Evolutionary conservation across 2,329 filamentous ascomycete genomes (phyloP), one percentile per base, ranked within the genome.

Genomic region (Alternaria infectoria): DNA sequence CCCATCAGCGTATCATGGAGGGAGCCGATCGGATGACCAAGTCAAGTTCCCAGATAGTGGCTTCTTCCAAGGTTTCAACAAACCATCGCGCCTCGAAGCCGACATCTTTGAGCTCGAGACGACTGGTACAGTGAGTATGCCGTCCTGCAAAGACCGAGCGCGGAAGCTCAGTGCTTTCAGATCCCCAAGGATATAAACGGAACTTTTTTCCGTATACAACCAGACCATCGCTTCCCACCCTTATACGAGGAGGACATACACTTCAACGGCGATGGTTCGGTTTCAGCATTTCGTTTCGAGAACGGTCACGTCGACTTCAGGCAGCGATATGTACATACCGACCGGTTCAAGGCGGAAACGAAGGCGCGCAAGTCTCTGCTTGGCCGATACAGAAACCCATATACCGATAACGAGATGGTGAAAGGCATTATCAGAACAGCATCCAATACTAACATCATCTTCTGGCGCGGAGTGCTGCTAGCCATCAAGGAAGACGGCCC

Each of bases 381-480:
- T 56, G 87, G 87, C 0, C 80, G 83, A 45, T 89, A 89, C 65
- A 80, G 87, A 17, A 89, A 89, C 69, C 85, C 85, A 0, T 87
- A 82, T 65, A 88, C 86, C 8, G 85, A 87, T 69, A 84, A 84
- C 54, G 85, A 86, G 73, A 83, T 81, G 63, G 86, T 88, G 6
- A 83, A 83, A 54, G 85, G 85, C 2, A 83, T 87, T 6, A 85
- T 88, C 44, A 79, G 86, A 21, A 88, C 86, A 0, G 86, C 86
- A 0, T 82, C 84, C 4, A 89, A 89, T 66, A 89, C 87, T 2
- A 89, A 89, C 60, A 78, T 89, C n/a, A 79, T 86, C 1, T 87
- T 85, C 69, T 89, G 86, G 83, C 79, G 85, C 8, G 86, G 86
- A 0, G 81, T 85, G 50, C 69, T 89, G 60, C 78, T 88, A 5